Conservation (phyloP, 768 basidiomycete genomes). For the Fomitopsis pulvina region DNA sequence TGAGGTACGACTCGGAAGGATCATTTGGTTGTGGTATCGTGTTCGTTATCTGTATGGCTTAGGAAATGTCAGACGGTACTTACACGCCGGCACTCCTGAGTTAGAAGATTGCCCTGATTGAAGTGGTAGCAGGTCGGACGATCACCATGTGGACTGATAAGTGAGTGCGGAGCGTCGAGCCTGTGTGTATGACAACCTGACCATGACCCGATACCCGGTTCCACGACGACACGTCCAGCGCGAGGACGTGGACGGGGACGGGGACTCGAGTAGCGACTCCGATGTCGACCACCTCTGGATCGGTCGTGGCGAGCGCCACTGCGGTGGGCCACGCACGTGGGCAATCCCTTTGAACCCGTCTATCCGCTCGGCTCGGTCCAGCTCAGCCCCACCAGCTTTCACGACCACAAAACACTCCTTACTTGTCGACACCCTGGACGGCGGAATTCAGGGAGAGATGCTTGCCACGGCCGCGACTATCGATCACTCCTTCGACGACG, state of each 20-base stretch:
- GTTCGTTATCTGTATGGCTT: no score
- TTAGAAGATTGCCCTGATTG: no score
- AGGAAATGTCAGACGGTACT: no score
- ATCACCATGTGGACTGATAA: conserved; percentile 5
- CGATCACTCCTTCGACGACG: conserved; percentile 57
- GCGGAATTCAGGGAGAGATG: conserved; percentile 15
- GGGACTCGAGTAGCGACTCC: conserved; percentile 16
- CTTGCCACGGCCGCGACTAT: conserved; percentile 37
- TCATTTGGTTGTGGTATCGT: no score
- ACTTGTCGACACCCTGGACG: conserved; percentile 10
- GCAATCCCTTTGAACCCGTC: conserved; percentile 12
- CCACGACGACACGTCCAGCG: neutral
- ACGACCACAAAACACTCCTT: conserved; percentile 7
- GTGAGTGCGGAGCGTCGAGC: neutral
- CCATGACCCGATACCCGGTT: conserved; percentile 1
- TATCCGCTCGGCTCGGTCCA: conserved; percentile 19
- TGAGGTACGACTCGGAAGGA: no score
- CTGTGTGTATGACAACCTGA: neutral
- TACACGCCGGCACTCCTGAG: neutral
- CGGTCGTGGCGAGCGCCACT: conserved; percentile 12
- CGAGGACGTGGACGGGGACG: conserved; percentile 11
- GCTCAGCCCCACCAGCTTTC: conserved; percentile 24
- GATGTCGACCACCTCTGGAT: conserved; percentile 23
- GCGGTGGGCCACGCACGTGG: conserved; percentile 17
- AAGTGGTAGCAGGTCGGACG: neutral